phyloP scores from a whole-genome alignment of 2,329 filamentous ascomycete species.

The Beauveria scarabaeidicola region DNA sequence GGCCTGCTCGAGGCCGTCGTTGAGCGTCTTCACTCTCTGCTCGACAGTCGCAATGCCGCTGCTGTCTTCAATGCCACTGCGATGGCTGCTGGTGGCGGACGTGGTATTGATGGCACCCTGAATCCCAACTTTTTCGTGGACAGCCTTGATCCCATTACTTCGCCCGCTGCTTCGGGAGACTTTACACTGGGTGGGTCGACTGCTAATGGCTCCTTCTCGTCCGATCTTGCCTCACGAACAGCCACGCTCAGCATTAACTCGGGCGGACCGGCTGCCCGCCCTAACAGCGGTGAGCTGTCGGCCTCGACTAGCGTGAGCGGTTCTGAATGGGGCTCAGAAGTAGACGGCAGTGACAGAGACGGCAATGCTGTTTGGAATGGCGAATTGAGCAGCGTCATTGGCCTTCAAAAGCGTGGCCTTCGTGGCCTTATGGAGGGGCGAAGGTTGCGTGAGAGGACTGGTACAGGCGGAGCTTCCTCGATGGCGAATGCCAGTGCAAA shows the following conservation, averaged over 20 bases:
- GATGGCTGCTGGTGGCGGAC: slow-evolving; percentile 91
- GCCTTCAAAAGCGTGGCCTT: slow-evolving; percentile 86
- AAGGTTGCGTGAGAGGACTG: slow-evolving; percentile 66
- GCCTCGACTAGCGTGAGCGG: slow-evolving; percentile 43
- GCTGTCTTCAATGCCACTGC: slow-evolving; percentile 97
- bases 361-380: slow-evolving; percentile 59
- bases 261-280: slow-evolving; percentile 25
- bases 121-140: slow-evolving; percentile 56
- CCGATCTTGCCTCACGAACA: slow-evolving; percentile 26
- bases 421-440: slow-evolving; percentile 91
- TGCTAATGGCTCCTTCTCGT: slow-evolving; percentile 21
- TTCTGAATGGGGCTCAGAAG: slow-evolving; percentile 48
- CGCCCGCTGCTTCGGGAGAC: slow-evolving; percentile 25
- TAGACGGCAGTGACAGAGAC: slow-evolving; percentile 41
- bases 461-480: slow-evolving; percentile 28
- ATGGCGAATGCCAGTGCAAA: slow-evolving; percentile 23
- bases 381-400: slow-evolving; percentile 82
- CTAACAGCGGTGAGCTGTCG: slow-evolving; percentile 40
- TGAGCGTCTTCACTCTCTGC: slow-evolving; percentile 76
- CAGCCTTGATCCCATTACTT: slow-evolving; percentile 34
- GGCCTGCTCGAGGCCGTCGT: slow-evolving; percentile 88
- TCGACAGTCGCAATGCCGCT: slow-evolving; percentile 89
- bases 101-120: slow-evolving; percentile 62
- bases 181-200: slow-evolving; percentile 25
- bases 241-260: slow-evolving; percentile 43